Conservation (phyloP, 345 rosid genomes). For the Ricinus communis region DNA sequence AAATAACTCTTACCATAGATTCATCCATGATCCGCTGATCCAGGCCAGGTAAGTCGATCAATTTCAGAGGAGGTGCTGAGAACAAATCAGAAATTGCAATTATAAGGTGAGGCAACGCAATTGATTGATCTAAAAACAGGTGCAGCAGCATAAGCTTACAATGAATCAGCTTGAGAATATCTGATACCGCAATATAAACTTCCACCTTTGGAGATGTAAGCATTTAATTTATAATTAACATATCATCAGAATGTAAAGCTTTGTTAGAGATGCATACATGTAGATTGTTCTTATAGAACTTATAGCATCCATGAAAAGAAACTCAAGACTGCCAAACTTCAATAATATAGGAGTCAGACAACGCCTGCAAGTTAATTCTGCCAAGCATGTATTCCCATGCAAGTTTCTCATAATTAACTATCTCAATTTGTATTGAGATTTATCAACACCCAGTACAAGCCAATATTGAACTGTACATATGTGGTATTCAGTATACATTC, state of each 20-base stretch:
- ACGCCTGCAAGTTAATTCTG: not conserved
- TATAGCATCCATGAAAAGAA: not conserved
- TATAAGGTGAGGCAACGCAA: not conserved
- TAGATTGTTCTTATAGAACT: not conserved
- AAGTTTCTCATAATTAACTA: not conserved
- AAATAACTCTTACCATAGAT: constrained; percentile 3
- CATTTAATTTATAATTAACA: not conserved
- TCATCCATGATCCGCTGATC: constrained; percentile 92
- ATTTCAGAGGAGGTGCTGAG: constrained; percentile 91
- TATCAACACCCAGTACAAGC: not conserved
- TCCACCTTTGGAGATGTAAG: not conserved
- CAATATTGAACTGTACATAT: not conserved
- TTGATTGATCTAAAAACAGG: not conserved
- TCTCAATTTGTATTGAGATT: not conserved
- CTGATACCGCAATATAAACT: not conserved
- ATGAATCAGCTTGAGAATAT: constrained; percentile 7
- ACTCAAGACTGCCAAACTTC: constrained; percentile 1
- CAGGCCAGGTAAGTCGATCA: constrained; percentile 94
- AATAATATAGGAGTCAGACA: not conserved
- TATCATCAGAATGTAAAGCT: not conserved
- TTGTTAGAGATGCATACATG: not conserved
- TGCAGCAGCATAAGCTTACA: not conserved
- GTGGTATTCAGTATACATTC: not conserved
- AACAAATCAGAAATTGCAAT: not conserved
- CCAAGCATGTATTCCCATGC: no score